A percentile compares a stretch with the other conserved stretches of the same genome.
Evolutionary conservation across 2,329 filamentous ascomycete species (phyloP).

Genomic region (Scytalidium lignicola): DNA sequence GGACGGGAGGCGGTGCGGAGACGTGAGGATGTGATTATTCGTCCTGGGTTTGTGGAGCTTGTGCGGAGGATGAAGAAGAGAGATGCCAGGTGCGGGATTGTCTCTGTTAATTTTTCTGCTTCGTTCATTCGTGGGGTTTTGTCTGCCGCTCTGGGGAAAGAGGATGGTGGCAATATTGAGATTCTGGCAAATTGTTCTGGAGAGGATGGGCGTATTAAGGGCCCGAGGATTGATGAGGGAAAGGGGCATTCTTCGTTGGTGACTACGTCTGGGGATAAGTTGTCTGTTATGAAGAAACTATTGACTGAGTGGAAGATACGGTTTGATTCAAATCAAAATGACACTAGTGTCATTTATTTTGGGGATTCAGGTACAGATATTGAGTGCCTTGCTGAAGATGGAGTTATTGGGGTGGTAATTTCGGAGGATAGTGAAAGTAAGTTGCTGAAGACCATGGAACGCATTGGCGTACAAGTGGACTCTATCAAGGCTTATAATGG

Average conservation of each 20-base stretch:
- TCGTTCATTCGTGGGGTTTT: slow-evolving; percentile 20
- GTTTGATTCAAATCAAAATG: not conserved
- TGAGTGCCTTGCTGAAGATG: slow-evolving; percentile 21
- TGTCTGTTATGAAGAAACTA: slow-evolving; percentile 14
- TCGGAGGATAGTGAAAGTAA: slow-evolving; percentile 11
- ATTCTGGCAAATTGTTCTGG: slow-evolving; percentile 16
- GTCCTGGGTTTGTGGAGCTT: slow-evolving; percentile 16
- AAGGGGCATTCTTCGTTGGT: slow-evolving; percentile 5
- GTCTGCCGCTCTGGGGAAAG: slow-evolving; percentile 2
- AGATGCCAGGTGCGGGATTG: slow-evolving; percentile 14
- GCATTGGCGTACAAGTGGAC: slow-evolving; percentile 11
- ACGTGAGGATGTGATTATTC: slow-evolving; percentile 11
- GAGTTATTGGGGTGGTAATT: slow-evolving; percentile 19
- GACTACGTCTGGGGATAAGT: slow-evolving; percentile 20
- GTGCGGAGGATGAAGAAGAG: slow-evolving; percentile 4
- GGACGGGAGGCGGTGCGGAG: slow-evolving; percentile 11
- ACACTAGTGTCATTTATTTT: slow-evolving; percentile 18
- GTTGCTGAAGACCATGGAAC: slow-evolving; percentile 13
- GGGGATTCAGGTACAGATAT: slow-evolving; percentile 27
- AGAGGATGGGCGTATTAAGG: slow-evolving; percentile 14
- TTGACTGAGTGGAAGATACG: slow-evolving; percentile 3
- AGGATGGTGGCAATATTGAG: slow-evolving; percentile 1
- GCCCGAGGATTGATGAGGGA: slow-evolving; percentile 2
- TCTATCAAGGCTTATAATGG: slow-evolving; percentile 11
- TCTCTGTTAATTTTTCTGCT: slow-evolving; percentile 21